phyloP scores from a whole-genome alignment of 2,329 filamentous ascomycete genomes.

The Claviceps africana region DNA sequence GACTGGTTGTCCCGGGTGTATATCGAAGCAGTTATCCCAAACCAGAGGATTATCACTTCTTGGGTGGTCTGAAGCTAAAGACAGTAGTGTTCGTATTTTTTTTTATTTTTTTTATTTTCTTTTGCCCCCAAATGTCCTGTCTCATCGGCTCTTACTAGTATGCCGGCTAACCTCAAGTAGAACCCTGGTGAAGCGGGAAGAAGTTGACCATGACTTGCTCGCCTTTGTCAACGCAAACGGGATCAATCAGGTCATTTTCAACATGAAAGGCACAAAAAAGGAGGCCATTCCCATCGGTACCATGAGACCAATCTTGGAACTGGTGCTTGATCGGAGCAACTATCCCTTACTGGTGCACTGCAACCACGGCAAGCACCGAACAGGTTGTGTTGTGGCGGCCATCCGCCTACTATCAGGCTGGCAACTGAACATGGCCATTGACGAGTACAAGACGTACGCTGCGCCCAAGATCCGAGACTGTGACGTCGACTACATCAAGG shows the following conservation, averaged over 20 bases:
- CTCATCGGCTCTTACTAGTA: too few relatives aligned
- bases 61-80: slow-evolving; percentile 55
- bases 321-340: slow-evolving; percentile 58
- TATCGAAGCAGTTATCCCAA: slow-evolving; percentile 75
- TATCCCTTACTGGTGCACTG: slow-evolving; percentile 80
- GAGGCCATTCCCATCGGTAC: slow-evolving; percentile 49
- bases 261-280: slow-evolving; percentile 83
- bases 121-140: too few relatives aligned
- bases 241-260: slow-evolving; percentile 61
- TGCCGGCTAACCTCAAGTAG: slow-evolving; percentile 20
- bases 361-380: slow-evolving; percentile 89
- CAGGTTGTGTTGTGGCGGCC: slow-evolving; percentile 74
- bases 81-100: slow-evolving; percentile 54
- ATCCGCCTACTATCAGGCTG: slow-evolving; percentile 62
- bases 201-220: slow-evolving; percentile 34
- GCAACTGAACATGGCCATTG: slow-evolving; percentile 45
- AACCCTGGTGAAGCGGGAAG: slow-evolving; percentile 50
- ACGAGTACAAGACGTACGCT: slow-evolving; percentile 60
- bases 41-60: slow-evolving; percentile 53
- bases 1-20: slow-evolving; percentile 55
- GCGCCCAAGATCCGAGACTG: slow-evolving; percentile 45
- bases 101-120: too few relatives aligned
- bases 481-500: slow-evolving; percentile 43
- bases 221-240: slow-evolving; percentile 50
- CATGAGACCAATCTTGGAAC: slow-evolving; percentile 56